A percentile compares a stretch with the other conserved stretches of the same genome.
These are phyloP conservation scores for Perkinsus chesapeaki DNA, from an alignment of 169 alveolate species.

Conservation along the genomic window DNA sequence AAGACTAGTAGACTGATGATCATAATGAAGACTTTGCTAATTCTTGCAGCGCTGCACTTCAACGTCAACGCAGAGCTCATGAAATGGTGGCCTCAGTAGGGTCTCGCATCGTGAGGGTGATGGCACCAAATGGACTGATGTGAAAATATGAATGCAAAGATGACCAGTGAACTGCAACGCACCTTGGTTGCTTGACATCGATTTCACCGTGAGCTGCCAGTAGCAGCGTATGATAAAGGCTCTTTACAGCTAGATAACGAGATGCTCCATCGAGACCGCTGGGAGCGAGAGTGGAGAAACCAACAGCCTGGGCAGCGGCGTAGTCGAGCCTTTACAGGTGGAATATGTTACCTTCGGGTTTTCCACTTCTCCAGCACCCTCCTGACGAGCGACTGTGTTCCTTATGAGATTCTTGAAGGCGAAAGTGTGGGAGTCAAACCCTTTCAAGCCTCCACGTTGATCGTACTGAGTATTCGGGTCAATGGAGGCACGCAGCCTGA, in stretches of 20 bases:
- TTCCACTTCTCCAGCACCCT: background rate
- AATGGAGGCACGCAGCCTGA: background rate
- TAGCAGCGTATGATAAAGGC: background rate
- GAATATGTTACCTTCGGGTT: background rate
- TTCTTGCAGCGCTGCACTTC: background rate
- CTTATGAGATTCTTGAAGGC: background rate
- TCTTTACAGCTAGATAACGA: background rate
- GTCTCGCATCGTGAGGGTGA: background rate
- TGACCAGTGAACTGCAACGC: background rate
- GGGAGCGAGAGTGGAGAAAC: background rate
- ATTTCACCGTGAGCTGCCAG: background rate
- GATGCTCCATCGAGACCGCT: background rate
- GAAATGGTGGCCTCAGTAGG: background rate
- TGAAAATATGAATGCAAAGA: background rate
- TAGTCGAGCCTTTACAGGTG: background rate
- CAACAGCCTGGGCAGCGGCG: background rate
- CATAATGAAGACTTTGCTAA: background rate
- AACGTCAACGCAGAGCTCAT: background rate
- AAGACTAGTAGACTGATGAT: background rate
- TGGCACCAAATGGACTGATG: background rate
- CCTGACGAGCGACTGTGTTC: background rate
- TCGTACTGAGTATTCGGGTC: background rate
- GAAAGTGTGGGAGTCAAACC: background rate
- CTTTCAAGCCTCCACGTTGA: background rate
- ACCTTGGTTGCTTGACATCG: background rate